phyloP scores from a whole-genome alignment of 352 stramenopile species.

The Hyphochytrium catenoides region DNA sequence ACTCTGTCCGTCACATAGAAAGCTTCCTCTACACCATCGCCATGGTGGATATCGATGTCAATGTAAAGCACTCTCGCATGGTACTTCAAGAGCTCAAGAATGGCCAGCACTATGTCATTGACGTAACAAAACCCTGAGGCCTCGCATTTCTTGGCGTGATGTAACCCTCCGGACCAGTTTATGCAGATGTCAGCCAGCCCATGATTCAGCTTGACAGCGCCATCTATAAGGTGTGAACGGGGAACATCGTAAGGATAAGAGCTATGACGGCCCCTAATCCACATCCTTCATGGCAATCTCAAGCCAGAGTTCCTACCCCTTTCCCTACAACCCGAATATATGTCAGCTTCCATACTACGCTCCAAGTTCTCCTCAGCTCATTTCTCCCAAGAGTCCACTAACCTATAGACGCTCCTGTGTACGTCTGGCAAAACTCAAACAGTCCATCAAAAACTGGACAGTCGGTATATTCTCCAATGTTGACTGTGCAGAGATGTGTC shows the following conservation, averaged over 20 bases:
- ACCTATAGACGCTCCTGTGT: constrained; percentile 81
- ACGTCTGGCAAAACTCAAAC: constrained; percentile 95
- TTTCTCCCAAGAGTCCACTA: constrained; percentile 1
- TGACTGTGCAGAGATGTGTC: constrained; percentile 41
- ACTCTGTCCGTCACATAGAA: constrained; percentile 91
- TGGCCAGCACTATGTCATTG: constrained; percentile 96
- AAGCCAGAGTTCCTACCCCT: too few relatives aligned
- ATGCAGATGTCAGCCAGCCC: constrained; percentile 85
- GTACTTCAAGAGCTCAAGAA: constrained; percentile 93
- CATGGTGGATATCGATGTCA: constrained; percentile 98
- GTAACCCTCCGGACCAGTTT: constrained; percentile 92
- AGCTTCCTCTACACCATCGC: constrained; percentile 90
- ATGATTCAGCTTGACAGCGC: constrained; percentile 88
- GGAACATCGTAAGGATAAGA: too few relatives aligned
- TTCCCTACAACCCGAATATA: too few relatives aligned
- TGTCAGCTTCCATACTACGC: too few relatives aligned
- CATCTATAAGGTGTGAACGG: too few relatives aligned
- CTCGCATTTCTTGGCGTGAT: constrained; percentile 96
- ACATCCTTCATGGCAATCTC: too few relatives aligned
- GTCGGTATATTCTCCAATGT: constrained; percentile 87
- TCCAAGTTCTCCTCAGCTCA: too few relatives aligned
- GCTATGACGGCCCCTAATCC: too few relatives aligned
- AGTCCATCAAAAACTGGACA: constrained; percentile 97
- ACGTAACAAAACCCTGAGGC: constrained; percentile 88
- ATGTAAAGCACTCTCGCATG: constrained; percentile 94